Percentiles rank a stretch among this genome's conserved stretches.
These are phyloP conservation scores for Moringa oleifera DNA, from an alignment of 345 rosid species.

Conservation along the genomic window DNA sequence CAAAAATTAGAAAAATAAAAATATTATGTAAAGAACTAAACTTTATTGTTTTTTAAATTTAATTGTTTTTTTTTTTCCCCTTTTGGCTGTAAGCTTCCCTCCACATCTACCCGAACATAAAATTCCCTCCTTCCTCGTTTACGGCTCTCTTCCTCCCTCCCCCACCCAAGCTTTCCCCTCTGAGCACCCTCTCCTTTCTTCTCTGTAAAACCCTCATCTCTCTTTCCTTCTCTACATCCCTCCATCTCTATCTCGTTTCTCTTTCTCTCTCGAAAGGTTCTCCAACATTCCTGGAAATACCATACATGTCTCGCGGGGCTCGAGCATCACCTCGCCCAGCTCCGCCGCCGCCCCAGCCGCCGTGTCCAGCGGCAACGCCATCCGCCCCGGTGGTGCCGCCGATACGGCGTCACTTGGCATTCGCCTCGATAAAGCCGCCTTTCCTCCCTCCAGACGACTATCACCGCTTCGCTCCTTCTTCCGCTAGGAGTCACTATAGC, in stretches of 20 bases:
- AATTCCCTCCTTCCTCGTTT: conserved; percentile 76
- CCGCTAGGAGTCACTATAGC: conserved; percentile 5
- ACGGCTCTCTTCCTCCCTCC: conserved; percentile 25
- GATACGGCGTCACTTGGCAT: conserved; percentile 63
- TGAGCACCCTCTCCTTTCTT: conserved; percentile 13
- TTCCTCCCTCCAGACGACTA: conserved; percentile 61
- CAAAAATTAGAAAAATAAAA: conserved; percentile 16
- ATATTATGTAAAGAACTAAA: too few species aligned
- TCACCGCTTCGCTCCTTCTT: conserved; percentile 49
- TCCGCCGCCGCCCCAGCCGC: conserved; percentile 32
- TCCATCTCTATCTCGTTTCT: conserved; percentile 9
- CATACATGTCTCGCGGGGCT: conserved; percentile 49
- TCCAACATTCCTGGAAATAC: background rate
- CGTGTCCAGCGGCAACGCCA: conserved; percentile 25
- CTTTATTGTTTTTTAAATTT: background rate
- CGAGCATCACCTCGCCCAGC: conserved; percentile 39
- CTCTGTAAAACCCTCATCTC: conserved; percentile 22
- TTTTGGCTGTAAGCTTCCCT: conserved; percentile 42
- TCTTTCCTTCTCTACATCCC: conserved; percentile 9
- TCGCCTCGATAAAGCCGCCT: conserved; percentile 68
- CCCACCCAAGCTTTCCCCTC: conserved; percentile 4
- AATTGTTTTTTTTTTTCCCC: conserved; percentile 1
- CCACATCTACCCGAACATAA: conserved; percentile 64
- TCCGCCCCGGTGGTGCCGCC: conserved; percentile 60
- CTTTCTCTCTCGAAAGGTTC: background rate